Evolutionary conservation across 2,329 filamentous ascomycete genomes (phyloP), one percentile per base, ranked within the genome.

Genomic region (Cercospora sesami): DNA sequence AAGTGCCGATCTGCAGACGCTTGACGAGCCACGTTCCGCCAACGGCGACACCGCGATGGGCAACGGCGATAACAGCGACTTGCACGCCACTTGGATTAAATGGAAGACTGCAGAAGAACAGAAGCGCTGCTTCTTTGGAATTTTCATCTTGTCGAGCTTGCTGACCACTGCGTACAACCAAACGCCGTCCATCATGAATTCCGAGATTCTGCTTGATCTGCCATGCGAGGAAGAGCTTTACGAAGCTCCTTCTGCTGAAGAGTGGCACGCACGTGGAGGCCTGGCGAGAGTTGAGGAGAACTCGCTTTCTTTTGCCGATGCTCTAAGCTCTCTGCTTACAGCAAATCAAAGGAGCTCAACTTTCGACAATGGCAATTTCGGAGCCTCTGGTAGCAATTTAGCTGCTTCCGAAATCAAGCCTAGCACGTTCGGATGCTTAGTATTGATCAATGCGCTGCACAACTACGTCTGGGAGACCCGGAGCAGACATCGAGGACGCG

Each of bases 401-500:
- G 60, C 60, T 42, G 64, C 28, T 33, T 67, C 45, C 10, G 89
- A 92, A 36, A 83, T 95, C 59, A 88, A 87, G 72, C 93, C 93
- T 0, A 97, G 94, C 80, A 94, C 93, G 0, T 96, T 97, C 78
- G 95, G 94, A 8, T 97, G 93, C 77, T 84, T 97, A 31, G 86
- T 97, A 5, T 82, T 99, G 70, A 97, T 98, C 78, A 94, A 97
- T 77, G 94, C 95, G 3, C 84, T 98, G 26, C 95, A 98, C 81
- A 97, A 97, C 74, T 97, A 97, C 79, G 97, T 98, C 55, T 98
- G 95, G 95, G 94, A 98, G 80, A 97, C 94, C 0, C 87, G 94
- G 26, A 94, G 97, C 79, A 86, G 93, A 63, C 94, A 97, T 74
- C 90, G 94, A 74, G 93, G 91, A 73, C 90, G 93, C 70, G 85